A percentile compares a stretch with the other conserved stretches of the same genome.
Evolutionary conservation across 768 basidiomycete genomes (phyloP).

Genomic region (Boletus pseudo-olivaceus): DNA sequence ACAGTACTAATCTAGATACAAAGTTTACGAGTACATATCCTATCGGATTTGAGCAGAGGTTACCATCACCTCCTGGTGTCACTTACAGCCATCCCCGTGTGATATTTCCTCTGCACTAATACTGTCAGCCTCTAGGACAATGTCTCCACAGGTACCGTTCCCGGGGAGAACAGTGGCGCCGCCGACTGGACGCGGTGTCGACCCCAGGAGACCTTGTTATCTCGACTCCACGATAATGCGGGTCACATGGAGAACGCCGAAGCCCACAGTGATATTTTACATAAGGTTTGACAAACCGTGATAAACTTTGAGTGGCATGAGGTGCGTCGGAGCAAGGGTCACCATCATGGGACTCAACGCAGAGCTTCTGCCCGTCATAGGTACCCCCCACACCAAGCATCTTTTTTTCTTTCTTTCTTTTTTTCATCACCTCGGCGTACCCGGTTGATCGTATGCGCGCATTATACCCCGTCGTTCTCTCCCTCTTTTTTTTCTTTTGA

Average conservation of each 20-base stretch:
- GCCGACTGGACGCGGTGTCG: background rate
- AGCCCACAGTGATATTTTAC: constrained; percentile 2
- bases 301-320: constrained; percentile 15
- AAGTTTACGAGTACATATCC: background rate
- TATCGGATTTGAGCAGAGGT: background rate
- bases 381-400: background rate
- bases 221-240: constrained; percentile 12
- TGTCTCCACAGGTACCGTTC: background rate
- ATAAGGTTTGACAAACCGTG: constrained; percentile 13
- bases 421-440: constrained; percentile 10
- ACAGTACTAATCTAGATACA: background rate
- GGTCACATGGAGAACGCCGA: constrained; percentile 17
- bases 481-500: background rate
- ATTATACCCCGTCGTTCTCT: constrained; percentile 4
- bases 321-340: constrained; percentile 9
- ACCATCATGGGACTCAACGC: constrained; percentile 4
- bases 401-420: background rate
- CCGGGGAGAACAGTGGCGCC: background rate
- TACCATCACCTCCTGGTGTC: background rate
- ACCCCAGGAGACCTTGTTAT: constrained; percentile 1
- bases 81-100: background rate
- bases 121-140: background rate
- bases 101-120: background rate
- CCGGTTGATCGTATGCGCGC: constrained; percentile 6
- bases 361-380: constrained; percentile 1